Conservation (phyloP, 208 protist genomes). For the Tritrichomonas foetus region DNA sequence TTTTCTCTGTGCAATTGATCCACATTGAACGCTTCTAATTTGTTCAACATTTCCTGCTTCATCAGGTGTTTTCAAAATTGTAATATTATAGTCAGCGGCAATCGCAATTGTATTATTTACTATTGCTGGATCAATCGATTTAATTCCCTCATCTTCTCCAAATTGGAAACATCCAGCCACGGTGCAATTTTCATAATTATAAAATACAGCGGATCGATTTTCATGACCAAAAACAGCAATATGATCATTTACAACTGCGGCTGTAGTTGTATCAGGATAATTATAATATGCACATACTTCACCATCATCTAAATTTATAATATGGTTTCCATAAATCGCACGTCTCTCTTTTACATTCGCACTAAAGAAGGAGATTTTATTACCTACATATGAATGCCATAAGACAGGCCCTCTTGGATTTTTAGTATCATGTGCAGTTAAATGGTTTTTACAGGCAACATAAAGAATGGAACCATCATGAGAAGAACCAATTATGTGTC, state of each 20-base stretch:
- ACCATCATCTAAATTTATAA: background rate
- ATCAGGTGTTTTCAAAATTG: background rate
- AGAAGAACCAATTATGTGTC: background rate
- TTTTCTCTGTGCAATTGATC: background rate
- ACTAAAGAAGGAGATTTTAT: background rate
- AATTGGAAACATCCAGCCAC: too few species aligned
- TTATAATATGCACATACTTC: too few species aligned
- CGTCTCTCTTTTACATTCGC: background rate
- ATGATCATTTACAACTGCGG: background rate
- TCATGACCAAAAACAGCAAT: background rate
- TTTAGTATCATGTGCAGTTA: background rate
- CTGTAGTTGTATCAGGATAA: too few species aligned
- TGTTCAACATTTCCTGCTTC: too few species aligned
- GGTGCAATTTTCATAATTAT: too few species aligned
- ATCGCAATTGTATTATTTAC: background rate
- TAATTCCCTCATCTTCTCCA: background rate
- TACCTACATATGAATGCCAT: background rate
- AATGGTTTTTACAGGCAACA: background rate
- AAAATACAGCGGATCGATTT: background rate
- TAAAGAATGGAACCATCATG: background rate
- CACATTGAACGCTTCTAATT: background rate
- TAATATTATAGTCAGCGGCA: background rate
- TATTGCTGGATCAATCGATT: background rate
- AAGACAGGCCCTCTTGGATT: background rate
- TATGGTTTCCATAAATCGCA: background rate